Percentiles rank a stretch among this genome's conserved stretches.
phyloP scores from a whole-genome alignment of 768 basidiomycete genomes.

The Tylopilus intermedius region DNA sequence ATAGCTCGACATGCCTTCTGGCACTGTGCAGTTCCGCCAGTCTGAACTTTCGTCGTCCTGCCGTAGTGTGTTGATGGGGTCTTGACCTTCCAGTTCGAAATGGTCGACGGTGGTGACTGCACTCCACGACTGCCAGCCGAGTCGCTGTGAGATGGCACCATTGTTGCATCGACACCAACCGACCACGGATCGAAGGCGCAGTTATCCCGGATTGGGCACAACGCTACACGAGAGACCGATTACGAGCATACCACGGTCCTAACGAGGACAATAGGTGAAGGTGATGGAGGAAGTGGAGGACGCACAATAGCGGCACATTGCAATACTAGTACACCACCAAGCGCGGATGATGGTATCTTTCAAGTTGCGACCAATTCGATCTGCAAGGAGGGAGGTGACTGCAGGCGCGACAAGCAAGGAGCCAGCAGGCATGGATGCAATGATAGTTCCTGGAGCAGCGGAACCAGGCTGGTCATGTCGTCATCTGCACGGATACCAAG shows the following conservation, averaged over 20 bases:
- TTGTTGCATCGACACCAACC: conserved; percentile 73
- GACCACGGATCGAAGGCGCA: conserved; percentile 67
- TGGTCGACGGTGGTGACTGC: no score
- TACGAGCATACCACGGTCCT: conserved; percentile 75
- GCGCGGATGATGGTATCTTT: conserved; percentile 60
- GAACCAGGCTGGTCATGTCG: conserved; percentile 36
- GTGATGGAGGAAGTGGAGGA: not conserved
- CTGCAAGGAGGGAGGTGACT: conserved; percentile 55
- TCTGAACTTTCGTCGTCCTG: no score
- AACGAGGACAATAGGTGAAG: not conserved
- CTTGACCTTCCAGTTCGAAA: no score
- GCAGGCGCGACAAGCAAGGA: conserved; percentile 63
- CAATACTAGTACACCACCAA: conserved; percentile 67
- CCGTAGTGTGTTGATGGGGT: no score
- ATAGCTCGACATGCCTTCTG: no score
- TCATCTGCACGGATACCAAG: conserved; percentile 1
- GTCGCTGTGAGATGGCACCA: conserved; percentile 35
- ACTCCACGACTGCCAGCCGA: no score
- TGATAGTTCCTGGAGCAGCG: conserved; percentile 63
- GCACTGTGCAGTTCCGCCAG: not conserved
- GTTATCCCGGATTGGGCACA: conserved; percentile 69
- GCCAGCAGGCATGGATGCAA: conserved; percentile 73
- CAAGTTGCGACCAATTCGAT: conserved; percentile 62
- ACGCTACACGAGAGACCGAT: conserved; percentile 59
- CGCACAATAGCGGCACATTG: conserved; percentile 55